A percentile compares a stretch with the other conserved stretches of the same genome.
Evolutionary conservation across 345 rosid species (phyloP).

Genomic region (Gossypium thurberi): DNA sequence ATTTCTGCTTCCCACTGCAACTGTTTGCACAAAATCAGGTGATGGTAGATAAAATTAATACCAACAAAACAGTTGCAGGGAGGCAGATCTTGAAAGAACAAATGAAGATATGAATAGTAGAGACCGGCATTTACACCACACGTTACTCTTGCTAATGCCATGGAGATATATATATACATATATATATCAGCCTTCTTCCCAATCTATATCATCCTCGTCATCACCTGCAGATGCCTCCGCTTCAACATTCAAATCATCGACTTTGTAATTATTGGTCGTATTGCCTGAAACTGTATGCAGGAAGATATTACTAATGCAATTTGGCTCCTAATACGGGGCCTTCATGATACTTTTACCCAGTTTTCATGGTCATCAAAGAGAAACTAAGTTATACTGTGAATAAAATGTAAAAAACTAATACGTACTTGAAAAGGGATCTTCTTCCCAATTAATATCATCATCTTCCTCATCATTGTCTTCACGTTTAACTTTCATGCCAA

Average conservation of each 20-base stretch:
- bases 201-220: constrained; percentile 67
- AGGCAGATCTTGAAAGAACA: background rate
- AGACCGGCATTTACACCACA: background rate
- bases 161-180: background rate
- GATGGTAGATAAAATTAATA: background rate
- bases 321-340: too few relatives aligned
- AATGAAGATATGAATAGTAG: background rate
- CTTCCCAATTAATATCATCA: constrained; percentile 71
- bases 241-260: constrained; percentile 69
- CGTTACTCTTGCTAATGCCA: background rate
- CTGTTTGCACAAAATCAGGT: background rate
- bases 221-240: constrained; percentile 55
- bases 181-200: constrained; percentile 75
- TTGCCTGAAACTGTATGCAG: constrained; percentile 32
- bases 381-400: background rate
- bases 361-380: background rate
- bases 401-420: background rate
- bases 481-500: constrained; percentile 67
- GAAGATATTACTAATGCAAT: background rate
- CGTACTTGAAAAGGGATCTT: constrained; percentile 49
- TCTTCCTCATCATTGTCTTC: constrained; percentile 53
- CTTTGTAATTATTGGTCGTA: constrained; percentile 41
- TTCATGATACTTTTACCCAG: background rate
- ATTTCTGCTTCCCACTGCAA: background rate
- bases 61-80: background rate